Conservation (phyloP, 352 stramenopile species). For the Globisporangium paddicum region DNA sequence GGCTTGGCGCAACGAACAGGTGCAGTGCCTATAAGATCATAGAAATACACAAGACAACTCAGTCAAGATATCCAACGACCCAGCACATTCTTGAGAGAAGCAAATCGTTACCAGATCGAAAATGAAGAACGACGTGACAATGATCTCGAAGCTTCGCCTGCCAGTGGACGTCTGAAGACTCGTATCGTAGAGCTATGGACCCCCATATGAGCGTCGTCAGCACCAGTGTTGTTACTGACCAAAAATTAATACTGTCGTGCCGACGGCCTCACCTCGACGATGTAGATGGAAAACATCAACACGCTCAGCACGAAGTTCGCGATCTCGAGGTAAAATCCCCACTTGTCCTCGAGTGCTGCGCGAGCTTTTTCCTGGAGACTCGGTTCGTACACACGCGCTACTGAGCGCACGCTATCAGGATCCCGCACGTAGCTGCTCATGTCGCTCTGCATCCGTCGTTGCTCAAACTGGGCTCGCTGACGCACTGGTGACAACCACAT, state of each 20-base stretch:
- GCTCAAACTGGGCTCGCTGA: slow-evolving; percentile 18
- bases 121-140: slow-evolving; percentile 52
- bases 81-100: too few relatives aligned
- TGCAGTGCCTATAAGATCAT: too few relatives aligned
- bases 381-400: slow-evolving; percentile 40
- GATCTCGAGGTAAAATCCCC: slow-evolving; percentile 46
- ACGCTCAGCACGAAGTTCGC: slow-evolving; percentile 57
- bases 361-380: slow-evolving; percentile 38
- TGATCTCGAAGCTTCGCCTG: slow-evolving; percentile 29
- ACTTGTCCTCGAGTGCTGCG: slow-evolving; percentile 24
- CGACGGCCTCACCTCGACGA: slow-evolving; percentile 51
- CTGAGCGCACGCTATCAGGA: slow-evolving; percentile 18
- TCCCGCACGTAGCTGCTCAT: slow-evolving; percentile 15
- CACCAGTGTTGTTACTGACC: too few relatives aligned
- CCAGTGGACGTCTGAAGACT: slow-evolving; percentile 13
- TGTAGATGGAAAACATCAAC: slow-evolving; percentile 54
- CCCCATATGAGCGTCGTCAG: too few relatives aligned
- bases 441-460: slow-evolving; percentile 17
- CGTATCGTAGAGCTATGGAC: slow-evolving; percentile 46
- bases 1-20: slow-evolving; percentile 36
- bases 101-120: slow-evolving; percentile 42
- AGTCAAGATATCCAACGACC: too few relatives aligned
- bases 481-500: background rate
- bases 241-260: too few relatives aligned
- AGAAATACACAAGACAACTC: too few relatives aligned